These are phyloP conservation scores for Syzygium aqueum DNA, from an alignment of 345 rosid species.

Conservation along the genomic window DNA sequence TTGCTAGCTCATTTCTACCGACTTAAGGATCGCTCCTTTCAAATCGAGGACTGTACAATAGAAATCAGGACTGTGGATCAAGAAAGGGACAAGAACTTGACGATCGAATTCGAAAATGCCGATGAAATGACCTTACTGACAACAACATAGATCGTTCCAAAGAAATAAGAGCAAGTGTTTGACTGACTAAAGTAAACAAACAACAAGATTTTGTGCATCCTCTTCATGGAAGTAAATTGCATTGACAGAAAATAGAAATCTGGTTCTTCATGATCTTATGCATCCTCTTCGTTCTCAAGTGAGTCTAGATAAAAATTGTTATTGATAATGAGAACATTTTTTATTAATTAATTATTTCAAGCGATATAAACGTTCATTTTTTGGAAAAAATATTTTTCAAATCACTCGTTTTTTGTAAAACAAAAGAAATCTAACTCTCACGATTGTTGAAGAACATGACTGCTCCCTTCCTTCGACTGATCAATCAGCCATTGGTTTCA, in stretches of 20 bases:
- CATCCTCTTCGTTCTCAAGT: background rate
- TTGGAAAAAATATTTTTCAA: background rate
- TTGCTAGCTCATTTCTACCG: background rate
- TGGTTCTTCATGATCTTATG: background rate
- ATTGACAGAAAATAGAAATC: background rate
- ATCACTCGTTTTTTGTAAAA: background rate
- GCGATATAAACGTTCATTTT: accelerated
- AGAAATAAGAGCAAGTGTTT: background rate
- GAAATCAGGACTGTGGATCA: background rate
- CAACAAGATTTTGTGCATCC: background rate
- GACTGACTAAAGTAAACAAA: background rate
- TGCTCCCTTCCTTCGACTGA: background rate
- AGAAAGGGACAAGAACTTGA: background rate
- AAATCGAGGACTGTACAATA: background rate
- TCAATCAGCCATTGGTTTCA: background rate
- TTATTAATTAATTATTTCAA: background rate
- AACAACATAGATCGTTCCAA: background rate
- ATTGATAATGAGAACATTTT: background rate
- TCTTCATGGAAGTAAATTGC: background rate
- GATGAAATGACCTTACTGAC: background rate
- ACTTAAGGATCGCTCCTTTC: background rate
- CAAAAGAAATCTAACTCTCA: background rate
- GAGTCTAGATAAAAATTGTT: background rate
- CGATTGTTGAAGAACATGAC: background rate
- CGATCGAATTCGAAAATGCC: background rate